Evolutionary conservation across 202 grass and related monocot species (phyloP).

Genomic region (Schoenoplectus tabernaemontani): DNA sequence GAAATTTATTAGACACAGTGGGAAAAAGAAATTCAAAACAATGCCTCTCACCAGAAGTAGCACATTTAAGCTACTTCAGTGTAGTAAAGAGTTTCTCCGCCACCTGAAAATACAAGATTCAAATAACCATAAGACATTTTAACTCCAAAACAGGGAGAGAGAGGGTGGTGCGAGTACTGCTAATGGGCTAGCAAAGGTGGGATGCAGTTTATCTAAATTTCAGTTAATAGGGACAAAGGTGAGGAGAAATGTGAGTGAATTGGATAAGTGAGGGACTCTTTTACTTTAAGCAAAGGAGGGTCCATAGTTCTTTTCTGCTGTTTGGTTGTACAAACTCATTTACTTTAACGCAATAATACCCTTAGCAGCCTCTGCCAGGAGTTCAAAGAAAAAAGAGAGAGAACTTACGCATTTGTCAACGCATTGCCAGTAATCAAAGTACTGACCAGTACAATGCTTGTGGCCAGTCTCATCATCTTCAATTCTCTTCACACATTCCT

Average conservation of each 20-base stretch:
- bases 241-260: too few relatives aligned
- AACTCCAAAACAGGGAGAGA: not conserved
- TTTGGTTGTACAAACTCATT: too few relatives aligned
- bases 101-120: slow-evolving; percentile 41
- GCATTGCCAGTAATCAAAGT: slow-evolving; percentile 88
- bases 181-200: too few relatives aligned
- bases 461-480: slow-evolving; percentile 60
- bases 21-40: slow-evolving; percentile 23
- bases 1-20: slow-evolving; percentile 13
- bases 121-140: not conserved
- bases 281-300: too few relatives aligned
- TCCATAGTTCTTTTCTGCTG: too few relatives aligned
- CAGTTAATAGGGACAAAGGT: too few relatives aligned
- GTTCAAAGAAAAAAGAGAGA: not conserved
- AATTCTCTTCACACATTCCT: slow-evolving; percentile 82
- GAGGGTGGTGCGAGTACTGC: too few relatives aligned
- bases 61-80: slow-evolving; percentile 49
- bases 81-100: slow-evolving; percentile 68
- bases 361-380: not conserved
- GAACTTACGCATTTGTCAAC: slow-evolving; percentile 69
- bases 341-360: too few relatives aligned
- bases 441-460: slow-evolving; percentile 91
- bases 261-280: too few relatives aligned
- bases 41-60: slow-evolving; percentile 10
- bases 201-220: too few relatives aligned